Conservation (phyloP, 306 rosid genomes). For the Casuarina glauca region DNA sequence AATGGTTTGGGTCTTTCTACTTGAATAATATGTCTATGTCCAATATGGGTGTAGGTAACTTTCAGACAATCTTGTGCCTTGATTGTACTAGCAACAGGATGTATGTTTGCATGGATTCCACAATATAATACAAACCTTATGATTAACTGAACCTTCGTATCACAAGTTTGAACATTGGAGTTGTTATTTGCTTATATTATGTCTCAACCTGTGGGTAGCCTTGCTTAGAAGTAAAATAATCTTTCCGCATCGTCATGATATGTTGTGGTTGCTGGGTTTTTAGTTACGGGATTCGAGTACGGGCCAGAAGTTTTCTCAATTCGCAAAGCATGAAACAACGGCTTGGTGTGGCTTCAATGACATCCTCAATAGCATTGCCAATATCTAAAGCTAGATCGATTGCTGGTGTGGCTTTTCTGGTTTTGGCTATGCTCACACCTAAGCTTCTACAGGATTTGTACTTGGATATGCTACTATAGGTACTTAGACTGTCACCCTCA, state of each 20-base stretch:
- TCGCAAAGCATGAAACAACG: constrained; percentile 73
- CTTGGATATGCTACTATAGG: too few relatives aligned
- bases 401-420: too few relatives aligned
- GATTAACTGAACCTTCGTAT: background rate
- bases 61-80: background rate
- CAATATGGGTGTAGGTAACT: background rate
- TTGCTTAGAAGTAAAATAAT: background rate
- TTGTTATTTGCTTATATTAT: background rate
- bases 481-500: too few relatives aligned
- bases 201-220: background rate
- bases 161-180: background rate
- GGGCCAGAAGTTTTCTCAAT: background rate
- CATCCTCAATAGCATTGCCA: too few relatives aligned
- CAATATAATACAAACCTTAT: background rate
- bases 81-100: background rate
- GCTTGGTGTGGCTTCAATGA: constrained; percentile 66
- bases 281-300: constrained; percentile 43
- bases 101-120: background rate
- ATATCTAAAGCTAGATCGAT: too few relatives aligned
- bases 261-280: constrained; percentile 39
- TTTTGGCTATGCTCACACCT: too few relatives aligned
- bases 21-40: constrained; percentile 1
- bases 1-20: too few relatives aligned
- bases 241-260: background rate
- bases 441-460: too few relatives aligned